A percentile compares a stretch with the other conserved stretches of the same genome.
These are phyloP conservation scores for Colletotrichum chlorophyti DNA, from an alignment of 2,329 filamentous ascomycete species.

Conservation along the genomic window DNA sequence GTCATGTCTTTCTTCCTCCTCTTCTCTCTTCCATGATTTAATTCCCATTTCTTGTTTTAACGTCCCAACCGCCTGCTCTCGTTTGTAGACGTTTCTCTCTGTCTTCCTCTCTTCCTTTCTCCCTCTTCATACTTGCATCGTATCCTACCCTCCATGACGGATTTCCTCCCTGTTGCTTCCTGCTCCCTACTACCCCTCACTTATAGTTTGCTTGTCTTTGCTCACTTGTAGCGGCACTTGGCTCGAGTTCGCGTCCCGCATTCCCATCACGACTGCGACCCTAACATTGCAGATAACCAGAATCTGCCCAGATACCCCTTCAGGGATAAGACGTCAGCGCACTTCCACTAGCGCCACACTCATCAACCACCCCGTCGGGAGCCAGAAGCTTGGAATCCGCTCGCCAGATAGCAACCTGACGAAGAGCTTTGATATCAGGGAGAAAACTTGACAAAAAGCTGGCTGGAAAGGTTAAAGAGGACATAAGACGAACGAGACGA, in stretches of 20 bases:
- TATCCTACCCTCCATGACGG: neutral
- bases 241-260: neutral
- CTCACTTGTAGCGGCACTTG: conserved; percentile 8
- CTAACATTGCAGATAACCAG: conserved; percentile 16
- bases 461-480: neutral
- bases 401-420: neutral
- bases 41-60: conserved; percentile 28
- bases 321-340: conserved; percentile 21
- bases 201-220: neutral
- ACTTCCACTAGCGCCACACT: neutral
- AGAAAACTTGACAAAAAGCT: too few species aligned
- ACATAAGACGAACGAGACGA: neutral
- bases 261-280: neutral
- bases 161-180: neutral
- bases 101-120: neutral
- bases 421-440: too few species aligned
- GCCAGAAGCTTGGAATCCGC: conserved; percentile 3
- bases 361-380: conserved; percentile 10
- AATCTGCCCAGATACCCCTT: neutral
- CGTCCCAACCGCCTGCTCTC: conserved; percentile 11
- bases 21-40: conserved; percentile 6
- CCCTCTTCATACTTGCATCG: neutral
- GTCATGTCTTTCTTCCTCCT: neutral
- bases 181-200: neutral
- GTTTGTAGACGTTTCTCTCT: neutral